Percentiles rank a stretch among this genome's conserved stretches.
phyloP scores from a whole-genome alignment of 345 rosid genomes.

The Eucalyptus regnans region DNA sequence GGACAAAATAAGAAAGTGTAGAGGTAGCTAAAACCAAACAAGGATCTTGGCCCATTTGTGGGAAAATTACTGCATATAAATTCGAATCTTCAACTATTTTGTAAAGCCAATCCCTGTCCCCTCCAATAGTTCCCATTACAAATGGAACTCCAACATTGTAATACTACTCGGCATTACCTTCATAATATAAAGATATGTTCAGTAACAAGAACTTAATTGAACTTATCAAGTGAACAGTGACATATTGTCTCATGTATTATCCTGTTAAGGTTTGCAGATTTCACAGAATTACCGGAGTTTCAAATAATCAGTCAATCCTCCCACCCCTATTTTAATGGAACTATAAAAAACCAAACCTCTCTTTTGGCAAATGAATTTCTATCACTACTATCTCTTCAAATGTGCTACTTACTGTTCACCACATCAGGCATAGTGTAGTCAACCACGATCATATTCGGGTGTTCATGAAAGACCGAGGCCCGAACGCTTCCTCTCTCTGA shows the following conservation, averaged over 20 bases:
- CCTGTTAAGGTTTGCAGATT: too few species aligned
- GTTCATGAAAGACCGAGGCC: constrained; percentile 33
- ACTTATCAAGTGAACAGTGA: background rate
- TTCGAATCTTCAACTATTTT: constrained; percentile 59
- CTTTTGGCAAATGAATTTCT: too few species aligned
- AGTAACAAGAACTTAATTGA: background rate
- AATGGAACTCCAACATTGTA: constrained; percentile 90
- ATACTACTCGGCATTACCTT: constrained; percentile 77
- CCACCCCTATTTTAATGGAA: too few species aligned
- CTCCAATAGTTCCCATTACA: constrained; percentile 96
- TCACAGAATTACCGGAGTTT: too few species aligned
- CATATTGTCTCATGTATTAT: background rate
- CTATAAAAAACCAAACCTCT: too few species aligned
- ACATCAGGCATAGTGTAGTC: constrained; percentile 74
- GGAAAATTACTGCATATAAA: constrained; percentile 75
- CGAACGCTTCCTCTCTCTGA: constrained; percentile 53
- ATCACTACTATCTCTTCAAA: background rate
- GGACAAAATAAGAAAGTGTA: background rate
- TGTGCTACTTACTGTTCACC: constrained; percentile 50
- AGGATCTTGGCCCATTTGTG: constrained; percentile 60
- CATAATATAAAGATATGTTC: background rate
- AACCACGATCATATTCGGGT: constrained; percentile 67
- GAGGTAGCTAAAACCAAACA: background rate
- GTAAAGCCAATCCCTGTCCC: constrained; percentile 55
- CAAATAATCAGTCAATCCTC: too few species aligned